Evolutionary conservation across 768 basidiomycete genomes (phyloP).

Genomic region (Xerocomus potaroensis): DNA sequence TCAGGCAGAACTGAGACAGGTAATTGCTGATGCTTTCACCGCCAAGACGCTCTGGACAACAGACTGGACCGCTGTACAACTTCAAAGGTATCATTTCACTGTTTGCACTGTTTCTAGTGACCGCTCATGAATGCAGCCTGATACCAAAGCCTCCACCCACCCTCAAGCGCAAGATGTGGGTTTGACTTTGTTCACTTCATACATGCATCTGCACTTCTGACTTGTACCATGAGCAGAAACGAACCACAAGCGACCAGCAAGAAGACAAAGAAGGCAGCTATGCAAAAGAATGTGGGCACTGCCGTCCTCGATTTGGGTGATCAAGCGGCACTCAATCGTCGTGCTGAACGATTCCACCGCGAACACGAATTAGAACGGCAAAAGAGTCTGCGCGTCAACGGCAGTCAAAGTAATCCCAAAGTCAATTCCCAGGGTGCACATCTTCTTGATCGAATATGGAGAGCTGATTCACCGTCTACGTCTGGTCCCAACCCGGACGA

Average conservation of each 20-base stretch:
- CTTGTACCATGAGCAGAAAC: slow-evolving; percentile 26
- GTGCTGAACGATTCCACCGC: slow-evolving; percentile 87
- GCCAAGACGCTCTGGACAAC: slow-evolving; percentile 86
- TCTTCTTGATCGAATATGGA: slow-evolving; percentile 44
- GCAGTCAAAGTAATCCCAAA: slow-evolving; percentile 35
- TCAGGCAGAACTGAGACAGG: slow-evolving; percentile 91
- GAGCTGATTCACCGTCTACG: slow-evolving; percentile 47
- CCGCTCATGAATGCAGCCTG: slow-evolving; percentile 39
- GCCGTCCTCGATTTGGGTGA: slow-evolving; percentile 57
- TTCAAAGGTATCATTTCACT: slow-evolving; percentile 63
- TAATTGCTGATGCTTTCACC: slow-evolving; percentile 90
- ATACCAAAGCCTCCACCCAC: slow-evolving; percentile 53
- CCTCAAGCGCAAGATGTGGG: slow-evolving; percentile 71
- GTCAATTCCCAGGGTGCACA: slow-evolving; percentile 48
- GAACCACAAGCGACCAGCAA: slow-evolving; percentile 45
- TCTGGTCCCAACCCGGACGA: slow-evolving; percentile 51
- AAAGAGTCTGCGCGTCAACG: slow-evolving; percentile 37
- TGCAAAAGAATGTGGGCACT: slow-evolving; percentile 36
- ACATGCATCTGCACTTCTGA: slow-evolving; percentile 8
- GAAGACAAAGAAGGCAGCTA: slow-evolving; percentile 57
- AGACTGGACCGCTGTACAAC: slow-evolving; percentile 86
- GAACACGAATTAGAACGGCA: slow-evolving; percentile 86
- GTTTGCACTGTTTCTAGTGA: slow-evolving; percentile 19
- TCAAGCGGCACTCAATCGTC: slow-evolving; percentile 62
- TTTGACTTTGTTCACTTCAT: slow-evolving; percentile 4